Percentiles rank a stretch among this genome's conserved stretches.
These are phyloP conservation scores for Naganishia antarctica DNA, from an alignment of 768 basidiomycete species.

Conservation along the genomic window DNA sequence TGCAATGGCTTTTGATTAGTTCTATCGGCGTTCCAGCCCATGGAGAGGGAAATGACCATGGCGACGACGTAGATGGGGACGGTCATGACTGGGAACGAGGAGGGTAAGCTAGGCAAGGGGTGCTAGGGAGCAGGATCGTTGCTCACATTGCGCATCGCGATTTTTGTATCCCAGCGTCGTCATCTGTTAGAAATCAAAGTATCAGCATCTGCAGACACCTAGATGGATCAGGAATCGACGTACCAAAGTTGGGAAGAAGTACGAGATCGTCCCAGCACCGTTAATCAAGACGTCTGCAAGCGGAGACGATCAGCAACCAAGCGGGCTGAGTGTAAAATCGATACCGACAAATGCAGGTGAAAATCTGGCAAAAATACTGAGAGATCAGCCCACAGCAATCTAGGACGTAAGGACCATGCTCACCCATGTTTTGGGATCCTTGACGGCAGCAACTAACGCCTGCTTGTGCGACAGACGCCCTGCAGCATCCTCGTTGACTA, in stretches of 20 bases:
- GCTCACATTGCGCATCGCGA: conserved; percentile 39
- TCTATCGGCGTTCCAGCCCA: conserved; percentile 39
- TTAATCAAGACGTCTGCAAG: conserved; percentile 35
- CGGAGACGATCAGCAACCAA: not conserved
- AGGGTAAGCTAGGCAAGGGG: conserved; percentile 13
- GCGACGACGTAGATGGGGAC: conserved; percentile 46
- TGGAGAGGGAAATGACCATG: conserved; percentile 36
- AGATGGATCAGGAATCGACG: not conserved
- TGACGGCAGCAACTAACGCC: conserved; percentile 40
- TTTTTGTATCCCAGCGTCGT: conserved; percentile 41
- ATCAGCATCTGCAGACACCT: no score
- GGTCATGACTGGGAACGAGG: conserved; percentile 39
- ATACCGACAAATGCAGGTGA: not conserved
- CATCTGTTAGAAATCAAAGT: conserved; percentile 22
- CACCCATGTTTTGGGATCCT: conserved; percentile 45
- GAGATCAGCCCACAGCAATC: not conserved
- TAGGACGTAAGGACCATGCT: no score
- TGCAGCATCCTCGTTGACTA: conserved; percentile 25
- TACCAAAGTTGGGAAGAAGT: conserved; percentile 48
- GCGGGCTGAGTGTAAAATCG: no score
- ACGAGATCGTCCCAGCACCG: conserved; percentile 43
- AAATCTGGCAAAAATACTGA: not conserved
- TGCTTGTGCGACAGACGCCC: conserved; percentile 37
- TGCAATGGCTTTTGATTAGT: conserved; percentile 43
- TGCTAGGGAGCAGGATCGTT: no score